Evolutionary conservation across 1,284 basidiomycete genomes (phyloP), one percentile per base, ranked within the genome.

Genomic region (Papiliotrema flavescens): DNA sequence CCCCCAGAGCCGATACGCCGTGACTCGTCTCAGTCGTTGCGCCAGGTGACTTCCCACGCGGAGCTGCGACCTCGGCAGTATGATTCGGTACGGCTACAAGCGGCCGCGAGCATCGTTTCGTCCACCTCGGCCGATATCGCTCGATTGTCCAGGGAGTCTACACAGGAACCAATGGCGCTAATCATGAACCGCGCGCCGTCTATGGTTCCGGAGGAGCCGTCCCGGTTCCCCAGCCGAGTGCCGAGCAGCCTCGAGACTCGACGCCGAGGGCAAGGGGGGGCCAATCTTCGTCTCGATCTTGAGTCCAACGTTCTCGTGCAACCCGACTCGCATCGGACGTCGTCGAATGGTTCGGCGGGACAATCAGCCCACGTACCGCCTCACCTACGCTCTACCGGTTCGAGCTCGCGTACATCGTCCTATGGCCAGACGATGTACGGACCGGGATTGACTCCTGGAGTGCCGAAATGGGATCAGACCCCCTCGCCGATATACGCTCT

Each of bases 201-300:
- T 9, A 63, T 57, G 4, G 61, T 62, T n/a, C 53, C 46, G 5
- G 64, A 67, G 40, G 66, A 64, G 45, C 26, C 61, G 2, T 61
- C 62, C 6, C n/a, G 47, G 14, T 55, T 54, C 22, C 49, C 56
- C n/a, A 54, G 60, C 32, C 47, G 57, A 44, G 43, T 45, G 15
- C 55, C 57, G 23, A 57, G 54, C 13, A 60, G 66, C 24, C 54
- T 76, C 22, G 76, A 77, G 43, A 54, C 67, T 0, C 59, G 76
- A 8, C 57, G 75, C 2, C 68, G 67, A 22, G 74, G 76, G 46
- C 45, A 47, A 34, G 45, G 28, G 3, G 32, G 19, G 17, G 72
- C 72, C 0, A 69, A 67, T n/a, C 59, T 76, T 9, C 65, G 73
- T 0, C 57, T 78, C 35, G 72, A 77, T 22, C 62, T 78, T 36